Evolutionary conservation across 116 monocot genomes (phyloP).

Genomic region (Zostera marina): DNA sequence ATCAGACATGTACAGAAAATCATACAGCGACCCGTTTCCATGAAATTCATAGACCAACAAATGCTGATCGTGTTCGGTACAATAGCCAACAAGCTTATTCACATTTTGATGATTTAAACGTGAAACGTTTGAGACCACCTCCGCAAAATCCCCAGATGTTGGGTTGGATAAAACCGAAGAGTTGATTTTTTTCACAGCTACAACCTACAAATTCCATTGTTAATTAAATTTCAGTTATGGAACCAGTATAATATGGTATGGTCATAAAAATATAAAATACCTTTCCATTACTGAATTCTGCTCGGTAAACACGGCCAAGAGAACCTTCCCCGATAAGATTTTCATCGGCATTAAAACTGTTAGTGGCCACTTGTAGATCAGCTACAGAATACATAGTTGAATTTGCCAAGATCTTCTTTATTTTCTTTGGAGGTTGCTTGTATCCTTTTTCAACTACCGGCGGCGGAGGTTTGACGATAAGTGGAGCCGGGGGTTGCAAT

Average conservation of each 20-base stretch:
- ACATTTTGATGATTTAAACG: conserved; percentile 59
- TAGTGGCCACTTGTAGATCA: conserved; percentile 76
- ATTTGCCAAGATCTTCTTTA: conserved; percentile 22
- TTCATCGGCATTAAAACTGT: conserved; percentile 60
- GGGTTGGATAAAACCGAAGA: conserved; percentile 26
- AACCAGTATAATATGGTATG: neutral
- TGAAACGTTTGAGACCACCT: conserved; percentile 40
- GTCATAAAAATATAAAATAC: conserved; percentile 12
- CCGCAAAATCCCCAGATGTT: conserved; percentile 41
- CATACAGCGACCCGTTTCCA: conserved; percentile 59
- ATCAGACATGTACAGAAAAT: conserved; percentile 55
- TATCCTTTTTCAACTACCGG: conserved; percentile 45
- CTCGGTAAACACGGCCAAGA: conserved; percentile 61
- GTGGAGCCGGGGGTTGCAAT: conserved; percentile 19
- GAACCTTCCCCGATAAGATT: conserved; percentile 76
- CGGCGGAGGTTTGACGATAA: conserved; percentile 66
- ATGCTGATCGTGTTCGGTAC: conserved; percentile 68
- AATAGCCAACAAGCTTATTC: conserved; percentile 70
- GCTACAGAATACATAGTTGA: conserved; percentile 61
- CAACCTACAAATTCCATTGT: conserved; percentile 1
- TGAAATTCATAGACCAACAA: conserved; percentile 56
- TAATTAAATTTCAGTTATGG: neutral
- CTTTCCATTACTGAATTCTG: conserved; percentile 80
- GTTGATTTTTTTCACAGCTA: conserved; percentile 26
- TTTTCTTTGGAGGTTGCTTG: conserved; percentile 31